Conservation (phyloP, 1,139 yeast species). For the Magnusiomyces tetraspermus region DNA sequence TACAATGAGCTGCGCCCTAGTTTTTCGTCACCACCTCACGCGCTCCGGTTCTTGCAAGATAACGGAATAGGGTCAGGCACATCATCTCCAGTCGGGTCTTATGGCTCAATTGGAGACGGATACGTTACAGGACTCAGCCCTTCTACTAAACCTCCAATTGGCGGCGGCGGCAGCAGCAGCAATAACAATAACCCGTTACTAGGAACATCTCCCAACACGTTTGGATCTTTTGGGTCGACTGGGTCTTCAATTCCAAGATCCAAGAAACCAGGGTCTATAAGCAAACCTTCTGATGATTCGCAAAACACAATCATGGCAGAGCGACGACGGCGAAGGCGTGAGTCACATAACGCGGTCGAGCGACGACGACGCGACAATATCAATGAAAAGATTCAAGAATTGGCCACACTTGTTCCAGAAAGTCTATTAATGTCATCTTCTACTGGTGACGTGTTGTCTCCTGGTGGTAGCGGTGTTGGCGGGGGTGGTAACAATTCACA, state of each 20-base stretch:
- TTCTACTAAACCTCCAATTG: conserved; percentile 6
- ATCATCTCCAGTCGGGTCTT: conserved; percentile 25
- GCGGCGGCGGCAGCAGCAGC: not conserved
- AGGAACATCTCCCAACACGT: not conserved
- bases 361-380: conserved; percentile 79
- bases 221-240: conserved; percentile 7
- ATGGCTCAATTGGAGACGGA: conserved; percentile 7
- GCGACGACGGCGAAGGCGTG: conserved; percentile 38
- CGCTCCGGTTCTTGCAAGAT: conserved; percentile 12
- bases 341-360: conserved; percentile 39
- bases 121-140: conserved; percentile 9
- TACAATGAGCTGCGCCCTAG: conserved; percentile 13
- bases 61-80: conserved; percentile 12
- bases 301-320: conserved; percentile 19
- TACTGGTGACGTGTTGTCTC: not conserved
- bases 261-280: conserved; percentile 17
- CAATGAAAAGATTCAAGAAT: conserved; percentile 80
- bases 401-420: conserved; percentile 59
- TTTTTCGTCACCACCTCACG: conserved; percentile 12
- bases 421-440: conserved; percentile 7
- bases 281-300: conserved; percentile 5
- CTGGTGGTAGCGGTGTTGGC: not conserved
- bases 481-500: conserved; percentile 15
- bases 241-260: conserved; percentile 3
- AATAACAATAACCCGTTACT: conserved; percentile 1